Base-by-base conservation (phyloP, 495 filamentous ascomycete genomes). In the Sphaerosporella brunnea region DNA sequence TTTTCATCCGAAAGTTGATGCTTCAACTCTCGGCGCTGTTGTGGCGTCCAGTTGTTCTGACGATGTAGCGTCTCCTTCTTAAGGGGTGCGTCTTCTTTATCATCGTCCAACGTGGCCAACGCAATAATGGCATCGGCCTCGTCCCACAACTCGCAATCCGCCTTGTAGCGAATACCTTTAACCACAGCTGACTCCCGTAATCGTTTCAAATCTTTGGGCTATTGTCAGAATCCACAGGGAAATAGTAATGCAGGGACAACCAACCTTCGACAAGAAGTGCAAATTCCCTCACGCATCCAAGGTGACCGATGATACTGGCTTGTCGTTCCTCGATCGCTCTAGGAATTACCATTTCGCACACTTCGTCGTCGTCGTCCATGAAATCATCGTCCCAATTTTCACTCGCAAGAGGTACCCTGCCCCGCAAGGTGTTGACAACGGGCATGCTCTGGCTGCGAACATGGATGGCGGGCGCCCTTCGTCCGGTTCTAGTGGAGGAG, bases 361-460 rank as follows among this genome's bases (percentile, higher is more conserved):
- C 2, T 2, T 52, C 53, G 15, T 52, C 58, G 3, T 56, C 82
- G 48, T 61, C 54, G 10, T 54, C 58, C 28, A 56, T 75, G 53
- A 88, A 88, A 59, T 88, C 82, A 47, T 79, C 81, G 52, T 85
- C 81, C 82, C 80, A 88, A 51, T 86, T 81, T 58, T 88, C 82
- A 52, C 79, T 85, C 18, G 73, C 47, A 19, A 58, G 21, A 11
- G 55, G 55, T 26, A 53, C 46, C 15, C 77, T 15, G 73, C 84
- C 59, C 30, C 48, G 47, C 4, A 43, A 24, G 41, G 32, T 40
- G 24, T 52, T 55, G 19, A 55, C 48, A 13, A 90, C 73, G 0
- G 90, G 90, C n/a, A 97, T 86, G 62, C 90, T 97, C 58, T 94
- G 86, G 58, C 90, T 95, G 39, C 90, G 78, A 37, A 93, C 69